Evolutionary conservation across 148 eudicot species (phyloP), one percentile per base, ranked within the genome.

Genomic region (Heliamphora exappendiculata): DNA sequence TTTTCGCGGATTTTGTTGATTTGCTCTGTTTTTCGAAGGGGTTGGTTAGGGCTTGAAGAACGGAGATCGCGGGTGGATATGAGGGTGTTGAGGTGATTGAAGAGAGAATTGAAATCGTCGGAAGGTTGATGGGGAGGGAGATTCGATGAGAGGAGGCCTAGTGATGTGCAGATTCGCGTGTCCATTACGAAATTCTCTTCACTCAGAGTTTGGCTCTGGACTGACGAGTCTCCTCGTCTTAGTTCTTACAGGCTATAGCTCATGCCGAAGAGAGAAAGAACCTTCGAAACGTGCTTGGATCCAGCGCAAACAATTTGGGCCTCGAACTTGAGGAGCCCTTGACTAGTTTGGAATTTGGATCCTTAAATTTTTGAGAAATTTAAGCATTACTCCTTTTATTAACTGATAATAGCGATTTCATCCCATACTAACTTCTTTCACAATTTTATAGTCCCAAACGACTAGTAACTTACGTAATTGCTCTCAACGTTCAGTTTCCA

Each of bases 21-120:
- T 74, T 55, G 70, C 44, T 9, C 41, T 19, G 44, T 29, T 74
- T 29, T 58, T 17, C 5, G 73, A 66, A 19, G 16, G 67, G 66
- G 50, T 17, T 47, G 67, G 53, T 81, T 73, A 74, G 81, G 82
- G 82, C 78, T 62, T 54, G 74, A 72, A 66, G 73, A 50, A 34
- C 37, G 42, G 42, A 7, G 4, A 39, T 47, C 10, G 5, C 14
- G 69, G 57, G 91, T 74, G 45, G 88, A 79, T 5, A 90, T 69
- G 77, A 84, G 31, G 78, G 81, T 62, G 73, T 87, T 92, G 75
- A 92, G 94, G 73, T 83, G 78, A 69, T 82, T 81, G 84, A 92
- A 92, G 4, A 75, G 78, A 57, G 90, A 28, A 72, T 81, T 82
- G 84, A 88, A 90, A 17, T 89, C 84, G 14, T 66, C 58, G 70